phyloP scores from a whole-genome alignment of 805 yeast genomes.

The Metschnikowia lunata region DNA sequence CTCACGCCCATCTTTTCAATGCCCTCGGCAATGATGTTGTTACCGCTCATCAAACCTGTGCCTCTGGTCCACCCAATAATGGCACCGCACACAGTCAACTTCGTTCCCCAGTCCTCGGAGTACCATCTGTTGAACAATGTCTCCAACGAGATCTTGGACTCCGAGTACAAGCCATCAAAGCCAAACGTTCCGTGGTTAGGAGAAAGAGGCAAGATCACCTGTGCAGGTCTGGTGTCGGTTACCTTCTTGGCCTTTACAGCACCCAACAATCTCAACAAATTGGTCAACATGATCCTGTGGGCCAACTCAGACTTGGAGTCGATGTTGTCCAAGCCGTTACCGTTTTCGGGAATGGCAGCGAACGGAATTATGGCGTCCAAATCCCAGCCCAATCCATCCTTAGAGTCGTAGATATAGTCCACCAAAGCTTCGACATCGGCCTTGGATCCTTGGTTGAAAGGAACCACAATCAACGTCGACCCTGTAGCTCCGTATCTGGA shows the following conservation, averaged over 20 bases:
- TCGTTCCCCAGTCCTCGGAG: constrained; percentile 94
- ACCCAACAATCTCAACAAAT: constrained; percentile 89
- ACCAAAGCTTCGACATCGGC: constrained; percentile 87
- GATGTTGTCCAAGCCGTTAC: constrained; percentile 87
- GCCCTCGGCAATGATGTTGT: constrained; percentile 96
- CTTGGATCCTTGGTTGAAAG: constrained; percentile 97
- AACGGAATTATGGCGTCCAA: constrained; percentile 94
- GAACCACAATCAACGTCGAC: constrained; percentile 90
- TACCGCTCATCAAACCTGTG: constrained; percentile 97
- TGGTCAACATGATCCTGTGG: constrained; percentile 97
- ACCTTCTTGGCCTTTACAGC: constrained; percentile 80
- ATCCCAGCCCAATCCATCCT: constrained; percentile 97
- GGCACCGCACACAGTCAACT: constrained; percentile 96
- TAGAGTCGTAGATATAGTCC: constrained; percentile 79
- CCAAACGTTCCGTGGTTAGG: constrained; percentile 99
- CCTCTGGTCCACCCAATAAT: constrained; percentile 99
- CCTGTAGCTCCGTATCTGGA: constrained; percentile 91
- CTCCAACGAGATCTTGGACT: constrained; percentile 92
- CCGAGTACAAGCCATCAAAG: constrained; percentile 96
- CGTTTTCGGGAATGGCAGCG: constrained; percentile 99
- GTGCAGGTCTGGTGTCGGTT: constrained; percentile 95
- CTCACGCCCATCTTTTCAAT: constrained; percentile 94
- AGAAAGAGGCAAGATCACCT: constrained; percentile 91
- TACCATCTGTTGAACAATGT: constrained; percentile 98
- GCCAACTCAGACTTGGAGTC: constrained; percentile 97